Percentiles rank a stretch among this genome's conserved stretches.
phyloP scores from a whole-genome alignment of 495 filamentous ascomycete species.

The Filosporella fistucella region DNA sequence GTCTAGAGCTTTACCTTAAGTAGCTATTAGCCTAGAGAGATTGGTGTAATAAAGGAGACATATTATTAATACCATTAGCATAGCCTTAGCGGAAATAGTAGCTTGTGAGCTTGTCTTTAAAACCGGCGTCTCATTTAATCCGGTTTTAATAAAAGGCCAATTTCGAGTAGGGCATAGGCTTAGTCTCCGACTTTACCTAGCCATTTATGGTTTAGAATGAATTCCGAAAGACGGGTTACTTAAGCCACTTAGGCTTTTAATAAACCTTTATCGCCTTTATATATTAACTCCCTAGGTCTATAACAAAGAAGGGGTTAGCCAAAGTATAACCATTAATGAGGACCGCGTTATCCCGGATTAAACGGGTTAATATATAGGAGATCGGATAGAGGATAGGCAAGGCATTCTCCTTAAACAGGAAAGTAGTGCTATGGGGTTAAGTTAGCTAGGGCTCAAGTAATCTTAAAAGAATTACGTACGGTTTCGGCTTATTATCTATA shows the following conservation, averaged over 20 bases:
- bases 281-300: constrained; percentile 3
- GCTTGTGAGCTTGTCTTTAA: constrained; percentile 21
- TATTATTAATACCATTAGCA: constrained; percentile 20
- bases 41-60: not conserved
- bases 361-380: constrained; percentile 17
- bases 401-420: constrained; percentile 19
- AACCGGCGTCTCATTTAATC: constrained; percentile 16
- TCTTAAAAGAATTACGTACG: constrained; percentile 19
- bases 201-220: constrained; percentile 2
- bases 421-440: constrained; percentile 20
- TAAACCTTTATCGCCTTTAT: constrained; percentile 19
- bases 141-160: constrained; percentile 16
- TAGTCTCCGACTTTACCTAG: constrained; percentile 15
- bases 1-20: constrained; percentile 15
- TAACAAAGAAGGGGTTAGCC: constrained; percentile 20
- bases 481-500: constrained; percentile 29
- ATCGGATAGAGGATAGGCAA: constrained; percentile 24
- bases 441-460: constrained; percentile 10
- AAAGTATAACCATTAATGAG: constrained; percentile 18
- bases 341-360: constrained; percentile 19
- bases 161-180: constrained; percentile 17
- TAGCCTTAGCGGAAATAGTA: constrained; percentile 19
- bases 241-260: constrained; percentile 21
- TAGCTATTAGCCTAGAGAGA: constrained; percentile 10
- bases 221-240: constrained; percentile 18